Evolutionary conservation across 1,284 basidiomycete genomes (phyloP), one percentile per base, ranked within the genome.

Genomic region (Veloboletus limbatus): DNA sequence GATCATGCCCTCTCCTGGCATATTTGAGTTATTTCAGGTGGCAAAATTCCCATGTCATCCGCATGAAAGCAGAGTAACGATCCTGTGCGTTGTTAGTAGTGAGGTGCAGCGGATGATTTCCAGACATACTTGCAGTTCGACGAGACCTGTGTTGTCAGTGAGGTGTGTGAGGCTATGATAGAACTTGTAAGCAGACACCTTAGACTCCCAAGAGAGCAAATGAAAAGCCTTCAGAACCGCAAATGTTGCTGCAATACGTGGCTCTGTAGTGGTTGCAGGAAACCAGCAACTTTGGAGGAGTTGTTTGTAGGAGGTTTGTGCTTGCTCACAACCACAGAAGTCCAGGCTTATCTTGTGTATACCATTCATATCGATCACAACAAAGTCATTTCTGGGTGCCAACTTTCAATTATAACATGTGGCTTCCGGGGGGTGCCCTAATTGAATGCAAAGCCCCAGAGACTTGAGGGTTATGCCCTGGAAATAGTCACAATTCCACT

Each of bases 401-500:
- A 9, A 3, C 10, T 27, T 27, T 3, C n/a, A n/a, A 21, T 54
- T 50, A 4, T 30, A 35, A 18, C 45, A 52, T 9, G 2, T 3
- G 4, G 6, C 3, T 8, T 51, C 45, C 0, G 17, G 25, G 9
- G 16, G 34, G 21, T 53, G 51, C 4, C 51, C 42, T 8, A 53
- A 26, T 39, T 53, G 51, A 6, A 53, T 30, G 11, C 16, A 16
- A 18, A 45, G 40, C 7, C 46, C 46, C 11, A 53, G 11, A 1
- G 40, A 26, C 16, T 31, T 49, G 25, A 53, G 46, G 0, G 21
- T 24, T 1, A 38, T 16, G 0, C 4, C 6, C n/a, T 38, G 13
- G 9, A 53, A 53, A 16, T 30, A 49, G 1, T 31, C n/a, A 1
- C 51, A 18, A 1, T 39, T 53, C 41, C 51, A 53, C 8, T 43